These are phyloP conservation scores for Ceratocystis ficicola DNA, from an alignment of 2,329 filamentous ascomycete species.

Conservation along the genomic window DNA sequence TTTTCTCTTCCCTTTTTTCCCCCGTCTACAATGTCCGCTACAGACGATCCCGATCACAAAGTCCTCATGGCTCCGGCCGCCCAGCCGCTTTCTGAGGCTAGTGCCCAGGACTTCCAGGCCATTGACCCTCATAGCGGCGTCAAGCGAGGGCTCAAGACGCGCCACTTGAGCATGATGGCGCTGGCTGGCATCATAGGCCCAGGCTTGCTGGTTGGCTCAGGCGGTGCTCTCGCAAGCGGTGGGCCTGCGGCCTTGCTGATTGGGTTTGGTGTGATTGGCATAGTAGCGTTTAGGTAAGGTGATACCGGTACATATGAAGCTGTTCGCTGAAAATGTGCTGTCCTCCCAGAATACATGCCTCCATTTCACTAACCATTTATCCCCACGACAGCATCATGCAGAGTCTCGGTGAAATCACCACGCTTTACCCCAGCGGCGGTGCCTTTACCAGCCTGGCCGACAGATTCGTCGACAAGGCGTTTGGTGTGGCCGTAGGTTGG, in stretches of 20 bases:
- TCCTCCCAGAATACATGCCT: too few species aligned
- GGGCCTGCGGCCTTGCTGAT: slow-evolving; percentile 62
- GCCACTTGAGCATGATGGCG: slow-evolving; percentile 55
- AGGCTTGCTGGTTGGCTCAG: slow-evolving; percentile 59
- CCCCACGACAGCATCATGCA: slow-evolving; percentile 45
- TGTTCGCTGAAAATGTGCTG: too few species aligned
- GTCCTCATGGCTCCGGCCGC: background rate
- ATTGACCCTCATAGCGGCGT: slow-evolving; percentile 53
- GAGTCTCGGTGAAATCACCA: slow-evolving; percentile 61
- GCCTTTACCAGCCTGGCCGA: slow-evolving; percentile 60
- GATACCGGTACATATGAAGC: too few species aligned
- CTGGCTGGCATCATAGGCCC: slow-evolving; percentile 54
- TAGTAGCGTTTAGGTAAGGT: slow-evolving; percentile 23
- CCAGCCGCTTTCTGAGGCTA: slow-evolving; percentile 28
- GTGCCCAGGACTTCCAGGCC: slow-evolving; percentile 33
- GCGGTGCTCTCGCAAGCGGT: slow-evolving; percentile 54
- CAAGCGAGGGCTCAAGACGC: slow-evolving; percentile 55
- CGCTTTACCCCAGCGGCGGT: slow-evolving; percentile 57
- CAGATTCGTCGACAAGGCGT: slow-evolving; percentile 58
- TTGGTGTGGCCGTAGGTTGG: slow-evolving; percentile 57
- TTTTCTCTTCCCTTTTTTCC: background rate
- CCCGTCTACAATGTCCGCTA: background rate
- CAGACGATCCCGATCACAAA: slow-evolving; percentile 14
- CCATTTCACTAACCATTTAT: background rate
- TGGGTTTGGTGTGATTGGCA: slow-evolving; percentile 57